phyloP scores from a whole-genome alignment of 768 basidiomycete genomes.

The Russula ochroleuca region DNA sequence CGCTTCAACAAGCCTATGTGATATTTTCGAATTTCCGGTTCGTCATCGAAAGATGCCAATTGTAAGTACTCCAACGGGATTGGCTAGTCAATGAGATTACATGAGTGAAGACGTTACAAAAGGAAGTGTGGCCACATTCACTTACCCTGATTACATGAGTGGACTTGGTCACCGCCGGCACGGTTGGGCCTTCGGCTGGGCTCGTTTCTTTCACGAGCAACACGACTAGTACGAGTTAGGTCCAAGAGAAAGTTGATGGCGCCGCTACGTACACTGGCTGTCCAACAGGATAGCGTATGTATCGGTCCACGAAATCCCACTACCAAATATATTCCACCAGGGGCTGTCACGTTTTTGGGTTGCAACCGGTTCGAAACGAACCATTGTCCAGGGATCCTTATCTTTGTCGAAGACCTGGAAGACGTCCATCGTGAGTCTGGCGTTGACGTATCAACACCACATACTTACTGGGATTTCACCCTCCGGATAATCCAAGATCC shows the following conservation, averaged over 20 bases:
- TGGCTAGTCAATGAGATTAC: neutral
- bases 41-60: constrained; percentile 3
- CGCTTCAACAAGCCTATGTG: neutral
- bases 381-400: neutral
- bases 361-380: neutral
- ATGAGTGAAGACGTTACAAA: neutral
- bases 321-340: constrained; percentile 37
- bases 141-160: neutral
- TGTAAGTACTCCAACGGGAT: neutral
- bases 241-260: neutral
- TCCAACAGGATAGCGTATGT: neutral
- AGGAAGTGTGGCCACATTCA: neutral
- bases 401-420: neutral
- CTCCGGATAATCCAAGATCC: neutral
- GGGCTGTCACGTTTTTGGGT: constrained; percentile 30
- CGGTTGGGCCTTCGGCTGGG: no score
- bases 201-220: neutral
- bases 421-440: neutral
- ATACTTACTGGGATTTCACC: constrained; percentile 7
- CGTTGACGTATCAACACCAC: neutral
- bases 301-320: neutral
- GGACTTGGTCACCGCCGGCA: no score
- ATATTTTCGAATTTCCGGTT: neutral
- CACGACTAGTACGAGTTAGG: constrained; percentile 5
- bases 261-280: neutral